phyloP scores from a whole-genome alignment of 1,284 basidiomycete species.

The Cutaneotrichosporon spelunceum region DNA sequence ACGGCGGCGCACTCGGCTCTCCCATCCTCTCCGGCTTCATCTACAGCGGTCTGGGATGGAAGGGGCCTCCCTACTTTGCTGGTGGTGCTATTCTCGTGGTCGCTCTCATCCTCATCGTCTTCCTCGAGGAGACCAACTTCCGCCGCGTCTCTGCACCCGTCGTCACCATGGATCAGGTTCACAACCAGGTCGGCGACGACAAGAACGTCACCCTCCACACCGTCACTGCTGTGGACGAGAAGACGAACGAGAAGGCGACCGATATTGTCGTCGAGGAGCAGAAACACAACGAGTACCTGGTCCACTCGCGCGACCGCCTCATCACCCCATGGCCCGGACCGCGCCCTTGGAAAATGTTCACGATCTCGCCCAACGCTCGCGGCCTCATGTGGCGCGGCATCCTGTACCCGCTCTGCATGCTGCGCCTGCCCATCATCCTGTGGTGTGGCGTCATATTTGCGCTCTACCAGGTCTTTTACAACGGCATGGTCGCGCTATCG shows the following conservation, averaged over 20 bases:
- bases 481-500: slow-evolving; percentile 26
- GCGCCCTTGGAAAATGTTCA: slow-evolving; percentile 6
- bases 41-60: slow-evolving; percentile 30
- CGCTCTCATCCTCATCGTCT: slow-evolving; percentile 31
- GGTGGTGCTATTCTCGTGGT: slow-evolving; percentile 22
- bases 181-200: neutral
- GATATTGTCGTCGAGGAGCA: neutral
- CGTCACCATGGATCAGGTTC: neutral
- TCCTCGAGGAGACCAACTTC: slow-evolving; percentile 35
- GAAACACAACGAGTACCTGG: neutral
- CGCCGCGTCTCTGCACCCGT: slow-evolving; percentile 6
- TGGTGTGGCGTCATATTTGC: slow-evolving; percentile 25
- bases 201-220: neutral
- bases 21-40: slow-evolving; percentile 33
- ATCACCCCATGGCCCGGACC: slow-evolving; percentile 24
- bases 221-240: neutral
- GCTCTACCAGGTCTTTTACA: slow-evolving; percentile 28
- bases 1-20: slow-evolving; percentile 26
- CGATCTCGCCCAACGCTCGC: slow-evolving; percentile 17
- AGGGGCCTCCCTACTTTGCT: slow-evolving; percentile 22
- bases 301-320: slow-evolving; percentile 13
- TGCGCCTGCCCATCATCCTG: slow-evolving; percentile 20
- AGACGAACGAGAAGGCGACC: neutral
- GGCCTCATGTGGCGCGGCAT: slow-evolving; percentile 25
- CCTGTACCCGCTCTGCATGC: slow-evolving; percentile 20